phyloP scores from a whole-genome alignment of 176 grass and related monocot genomes.

The Raddia distichophylla region DNA sequence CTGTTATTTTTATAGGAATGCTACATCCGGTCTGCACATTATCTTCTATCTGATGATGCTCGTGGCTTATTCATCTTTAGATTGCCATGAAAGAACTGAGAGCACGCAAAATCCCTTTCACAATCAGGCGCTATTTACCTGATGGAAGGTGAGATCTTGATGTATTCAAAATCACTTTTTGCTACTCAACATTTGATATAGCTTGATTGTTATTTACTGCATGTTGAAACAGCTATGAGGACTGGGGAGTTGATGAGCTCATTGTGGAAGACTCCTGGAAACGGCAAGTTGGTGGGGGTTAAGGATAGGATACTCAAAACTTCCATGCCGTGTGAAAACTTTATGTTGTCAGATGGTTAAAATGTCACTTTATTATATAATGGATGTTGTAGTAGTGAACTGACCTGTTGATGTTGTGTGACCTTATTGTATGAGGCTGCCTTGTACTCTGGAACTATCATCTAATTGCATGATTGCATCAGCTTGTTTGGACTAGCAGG shows the following conservation, averaged over 20 bases:
- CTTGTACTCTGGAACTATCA: not conserved
- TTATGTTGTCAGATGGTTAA: not conserved
- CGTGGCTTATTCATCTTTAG: conserved; percentile 43
- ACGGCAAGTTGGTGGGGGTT: conserved; percentile 71
- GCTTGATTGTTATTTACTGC: not conserved
- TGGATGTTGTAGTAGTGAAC: not conserved
- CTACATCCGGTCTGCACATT: not conserved
- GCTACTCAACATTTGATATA: not conserved
- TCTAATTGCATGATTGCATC: not conserved
- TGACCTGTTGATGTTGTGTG: not conserved
- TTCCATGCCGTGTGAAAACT: not conserved
- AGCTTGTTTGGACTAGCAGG: not conserved
- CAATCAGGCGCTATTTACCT: conserved; percentile 73
- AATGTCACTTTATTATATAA: not conserved
- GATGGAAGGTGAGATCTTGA: conserved; percentile 68
- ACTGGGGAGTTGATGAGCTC: conserved; percentile 74
- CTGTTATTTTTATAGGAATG: not conserved
- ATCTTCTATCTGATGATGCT: conserved; percentile 1
- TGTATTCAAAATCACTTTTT: not conserved
- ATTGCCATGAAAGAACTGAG: conserved; percentile 87
- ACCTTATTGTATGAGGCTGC: not conserved
- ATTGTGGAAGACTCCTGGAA: conserved; percentile 82
- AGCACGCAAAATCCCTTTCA: conserved; percentile 76
- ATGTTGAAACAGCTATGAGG: conserved; percentile 55
- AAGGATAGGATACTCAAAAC: not conserved